Conservation (phyloP, 176 grass and related monocot species). For the Luzula sylvatica region DNA sequence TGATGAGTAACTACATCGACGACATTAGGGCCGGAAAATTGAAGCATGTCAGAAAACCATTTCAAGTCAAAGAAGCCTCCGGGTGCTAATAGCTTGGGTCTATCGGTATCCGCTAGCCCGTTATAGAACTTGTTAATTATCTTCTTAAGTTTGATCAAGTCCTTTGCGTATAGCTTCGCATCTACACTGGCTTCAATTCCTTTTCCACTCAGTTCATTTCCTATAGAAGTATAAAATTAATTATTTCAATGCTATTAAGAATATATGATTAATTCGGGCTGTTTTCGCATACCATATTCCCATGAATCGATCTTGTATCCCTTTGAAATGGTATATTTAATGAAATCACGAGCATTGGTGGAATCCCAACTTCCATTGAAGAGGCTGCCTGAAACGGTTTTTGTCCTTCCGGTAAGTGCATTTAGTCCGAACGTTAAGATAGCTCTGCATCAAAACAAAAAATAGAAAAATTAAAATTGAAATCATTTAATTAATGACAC, state of each 20-base stretch:
- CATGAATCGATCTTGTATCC: conserved; percentile 44
- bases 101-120: background rate
- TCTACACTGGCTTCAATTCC: conserved; percentile 36
- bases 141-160: conserved; percentile 26
- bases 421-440: conserved; percentile 55
- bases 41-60: conserved; percentile 55
- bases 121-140: conserved; percentile 25
- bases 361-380: conserved; percentile 32
- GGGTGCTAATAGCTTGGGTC: conserved; percentile 38
- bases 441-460: conserved; percentile 21
- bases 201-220: conserved; percentile 43
- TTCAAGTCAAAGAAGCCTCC: conserved; percentile 39
- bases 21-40: conserved; percentile 29
- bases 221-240: conserved; percentile 12
- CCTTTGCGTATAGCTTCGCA: conserved; percentile 29
- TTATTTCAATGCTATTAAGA: background rate
- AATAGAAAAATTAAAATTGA: background rate
- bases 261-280: background rate
- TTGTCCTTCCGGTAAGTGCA: conserved; percentile 36
- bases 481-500: background rate
- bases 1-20: conserved; percentile 47
- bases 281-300: conserved; percentile 30
- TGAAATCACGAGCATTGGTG: conserved; percentile 38
- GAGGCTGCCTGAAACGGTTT: conserved; percentile 6
- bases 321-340: conserved; percentile 30